Evolutionary conservation across 2,329 filamentous ascomycete genomes (phyloP).

Genomic region (Penicillium concentricum): DNA sequence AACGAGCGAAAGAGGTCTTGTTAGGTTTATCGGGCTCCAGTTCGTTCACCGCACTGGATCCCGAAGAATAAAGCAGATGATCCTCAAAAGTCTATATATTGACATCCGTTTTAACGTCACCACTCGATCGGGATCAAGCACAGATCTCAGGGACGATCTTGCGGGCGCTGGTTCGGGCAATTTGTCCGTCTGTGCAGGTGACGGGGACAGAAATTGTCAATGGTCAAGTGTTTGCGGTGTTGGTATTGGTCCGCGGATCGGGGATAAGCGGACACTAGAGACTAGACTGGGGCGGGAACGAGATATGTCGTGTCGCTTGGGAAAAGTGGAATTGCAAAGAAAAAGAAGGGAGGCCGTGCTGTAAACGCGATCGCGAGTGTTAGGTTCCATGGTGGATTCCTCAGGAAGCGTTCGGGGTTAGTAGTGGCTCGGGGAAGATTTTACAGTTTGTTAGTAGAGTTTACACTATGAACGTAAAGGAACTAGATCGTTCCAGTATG

Average conservation of each 20-base stretch:
- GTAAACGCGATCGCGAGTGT: constrained; percentile 10
- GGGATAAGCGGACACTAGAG: constrained; percentile 1
- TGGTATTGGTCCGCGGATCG: constrained; percentile 3
- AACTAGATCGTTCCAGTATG: constrained; percentile 4
- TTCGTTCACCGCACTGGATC: not conserved
- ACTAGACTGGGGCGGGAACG: not conserved
- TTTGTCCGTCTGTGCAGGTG: constrained; percentile 23
- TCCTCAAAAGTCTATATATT: constrained; percentile 9
- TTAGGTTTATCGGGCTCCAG: not conserved
- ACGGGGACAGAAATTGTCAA: constrained; percentile 6
- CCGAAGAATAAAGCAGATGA: not conserved
- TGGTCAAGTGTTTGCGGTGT: not conserved
- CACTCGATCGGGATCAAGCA: constrained; percentile 16
- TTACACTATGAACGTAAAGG: constrained; percentile 12
- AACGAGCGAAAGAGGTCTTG: not conserved
- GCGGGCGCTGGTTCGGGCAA: constrained; percentile 20
- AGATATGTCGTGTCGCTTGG: no score
- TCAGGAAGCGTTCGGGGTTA: constrained; percentile 10
- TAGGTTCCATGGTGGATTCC: constrained; percentile 15
- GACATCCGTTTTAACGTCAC: constrained; percentile 18
- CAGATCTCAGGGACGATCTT: constrained; percentile 21
- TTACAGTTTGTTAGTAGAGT: constrained; percentile 15
- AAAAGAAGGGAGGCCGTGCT: not conserved
- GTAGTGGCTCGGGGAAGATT: constrained; percentile 16
- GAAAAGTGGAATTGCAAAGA: not conserved